phyloP scores from a whole-genome alignment of 441 rosid genomes.

The Erodium chrysanthum region DNA sequence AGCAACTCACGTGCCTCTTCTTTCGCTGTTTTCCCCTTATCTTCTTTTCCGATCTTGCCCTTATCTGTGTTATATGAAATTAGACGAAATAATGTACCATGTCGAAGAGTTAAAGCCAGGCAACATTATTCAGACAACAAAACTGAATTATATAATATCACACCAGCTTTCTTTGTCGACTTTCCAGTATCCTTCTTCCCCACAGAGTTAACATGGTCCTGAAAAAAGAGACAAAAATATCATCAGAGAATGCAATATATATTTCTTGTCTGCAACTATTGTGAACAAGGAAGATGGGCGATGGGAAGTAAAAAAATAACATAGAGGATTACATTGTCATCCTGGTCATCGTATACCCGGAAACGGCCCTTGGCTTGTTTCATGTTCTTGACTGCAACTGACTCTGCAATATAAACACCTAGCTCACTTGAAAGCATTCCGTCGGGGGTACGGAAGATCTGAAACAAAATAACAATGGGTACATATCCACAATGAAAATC shows the following conservation, averaged over 20 bases:
- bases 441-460: conserved; percentile 85
- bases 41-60: conserved; percentile 21
- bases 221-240: conserved; percentile 16
- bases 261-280: neutral
- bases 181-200: conserved; percentile 71
- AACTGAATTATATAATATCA: conserved; percentile 19
- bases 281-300: neutral
- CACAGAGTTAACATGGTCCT: conserved; percentile 39
- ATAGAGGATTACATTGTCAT: conserved; percentile 37
- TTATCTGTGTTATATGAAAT: conserved; percentile 44
- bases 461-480: conserved; percentile 16
- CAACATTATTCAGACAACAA: conserved; percentile 13
- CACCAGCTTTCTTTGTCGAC: conserved; percentile 64
- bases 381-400: conserved; percentile 55
- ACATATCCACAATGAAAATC: neutral
- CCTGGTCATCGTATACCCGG: conserved; percentile 42
- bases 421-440: conserved; percentile 83
- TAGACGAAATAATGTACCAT: neutral
- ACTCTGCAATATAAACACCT: conserved; percentile 86
- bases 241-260: conserved; percentile 10
- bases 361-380: conserved; percentile 58
- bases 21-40: conserved; percentile 55
- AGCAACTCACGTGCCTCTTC: conserved; percentile 91
- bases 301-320: conserved; percentile 8
- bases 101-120: neutral